Base-by-base conservation (phyloP, 2,329 filamentous ascomycete genomes). In the Eutypa lata region DNA sequence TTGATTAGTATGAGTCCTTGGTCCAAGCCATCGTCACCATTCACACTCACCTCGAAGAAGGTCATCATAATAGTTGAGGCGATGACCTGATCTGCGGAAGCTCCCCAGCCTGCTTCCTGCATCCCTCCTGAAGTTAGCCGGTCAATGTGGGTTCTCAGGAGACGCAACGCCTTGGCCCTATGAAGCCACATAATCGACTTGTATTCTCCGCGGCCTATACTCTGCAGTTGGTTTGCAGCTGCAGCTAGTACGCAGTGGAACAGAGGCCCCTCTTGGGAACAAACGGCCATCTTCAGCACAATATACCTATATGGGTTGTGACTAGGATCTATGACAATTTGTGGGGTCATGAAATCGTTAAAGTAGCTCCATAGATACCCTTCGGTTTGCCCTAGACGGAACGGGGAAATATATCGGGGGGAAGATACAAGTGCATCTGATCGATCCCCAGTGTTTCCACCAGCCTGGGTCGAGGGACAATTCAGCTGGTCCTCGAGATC, bases 221-320 rank as follows among this genome's bases (percentile, higher is more conserved):
- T 66, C n/a, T 62, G 59, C 10, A 64, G 40, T 47, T 68, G 63
- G 13, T 61, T 65, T 6, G 65, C 62, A 6, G 65, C 60, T 1
- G 60, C 63, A 8, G 64, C 61, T 49, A 68, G 55, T 40, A 67
- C 56, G 44, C 61, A 65, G 43, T 65, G 61, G 48, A 67, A 62
- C 2, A 68, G 53, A 22, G 64, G 61, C 1, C 64, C 64, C 7
- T 53, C 55, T 19, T 49, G 57, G 16, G 49, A 57, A 22, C 51
- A 55, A 31, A 54, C 54, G 7, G 65, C 63, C 47, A 67, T 57
- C 31, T 56, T 59, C 19, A 67, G 43, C 4, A 67, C 53, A 7
- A 67, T 57, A 49, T 63, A 56, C 43, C 60, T 57, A 52, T 66
- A 66, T 1, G 63, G 64, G 45, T 66, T 66, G 10, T 53, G 55